Percentiles rank a stretch among this genome's conserved stretches.
These are phyloP conservation scores for Paracoccidioides lutzii DNA, from an alignment of 2,329 filamentous ascomycete genomes.

Conservation along the genomic window DNA sequence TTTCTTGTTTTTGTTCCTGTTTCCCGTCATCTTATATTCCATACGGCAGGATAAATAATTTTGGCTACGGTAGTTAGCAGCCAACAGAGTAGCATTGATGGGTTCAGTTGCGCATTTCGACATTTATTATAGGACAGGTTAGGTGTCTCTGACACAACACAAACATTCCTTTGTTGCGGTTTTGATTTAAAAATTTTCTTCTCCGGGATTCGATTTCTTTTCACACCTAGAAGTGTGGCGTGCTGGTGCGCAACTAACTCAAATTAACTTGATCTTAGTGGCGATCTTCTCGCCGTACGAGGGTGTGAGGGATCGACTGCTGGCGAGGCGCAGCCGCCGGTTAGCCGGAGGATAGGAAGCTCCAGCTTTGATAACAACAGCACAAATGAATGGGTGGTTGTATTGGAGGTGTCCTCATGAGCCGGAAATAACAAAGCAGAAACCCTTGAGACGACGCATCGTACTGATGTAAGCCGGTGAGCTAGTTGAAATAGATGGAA, in stretches of 20 bases:
- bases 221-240: background rate
- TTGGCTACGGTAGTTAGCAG: background rate
- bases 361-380: background rate
- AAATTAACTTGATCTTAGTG: conserved; percentile 2
- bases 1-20: background rate
- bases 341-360: background rate
- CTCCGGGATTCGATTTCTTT: background rate
- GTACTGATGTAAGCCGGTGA: no score
- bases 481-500: no score
- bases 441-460: no score
- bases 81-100: background rate
- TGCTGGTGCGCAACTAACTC: background rate
- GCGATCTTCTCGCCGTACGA: background rate
- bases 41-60: background rate
- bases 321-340: background rate
- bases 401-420: background rate
- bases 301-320: background rate
- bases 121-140: background rate
- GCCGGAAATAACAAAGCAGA: no score
- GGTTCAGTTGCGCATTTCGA: background rate
- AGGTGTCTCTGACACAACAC: background rate
- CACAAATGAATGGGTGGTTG: background rate
- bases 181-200: background rate
- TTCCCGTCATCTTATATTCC: background rate
- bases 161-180: background rate